A percentile compares a stretch with the other conserved stretches of the same genome.
Evolutionary conservation across 1,284 basidiomycete genomes (phyloP).

Genomic region (Naganishia sp.): DNA sequence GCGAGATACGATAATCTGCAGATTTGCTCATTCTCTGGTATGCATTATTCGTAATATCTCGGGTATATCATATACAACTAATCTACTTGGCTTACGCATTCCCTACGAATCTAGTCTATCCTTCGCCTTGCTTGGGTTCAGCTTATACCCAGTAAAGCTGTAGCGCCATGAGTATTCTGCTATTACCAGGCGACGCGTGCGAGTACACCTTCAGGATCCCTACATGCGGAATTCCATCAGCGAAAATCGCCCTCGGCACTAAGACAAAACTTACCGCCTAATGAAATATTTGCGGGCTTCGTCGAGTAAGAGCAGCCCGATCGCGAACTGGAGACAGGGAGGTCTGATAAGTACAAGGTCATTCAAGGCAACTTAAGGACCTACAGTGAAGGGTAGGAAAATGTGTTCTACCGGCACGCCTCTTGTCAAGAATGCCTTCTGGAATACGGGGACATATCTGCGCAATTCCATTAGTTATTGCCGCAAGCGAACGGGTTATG

Average conservation of each 20-base stretch:
- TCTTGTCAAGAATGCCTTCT: constrained; percentile 61
- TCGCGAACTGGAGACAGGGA: constrained; percentile 38
- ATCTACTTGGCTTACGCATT: too few species aligned
- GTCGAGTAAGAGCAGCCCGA: constrained; percentile 50
- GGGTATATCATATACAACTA: too few species aligned
- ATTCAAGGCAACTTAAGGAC: constrained; percentile 34
- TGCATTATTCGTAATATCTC: too few species aligned
- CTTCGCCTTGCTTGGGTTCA: too few species aligned
- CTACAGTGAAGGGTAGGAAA: constrained; percentile 57
- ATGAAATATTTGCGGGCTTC: constrained; percentile 55
- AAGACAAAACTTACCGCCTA: constrained; percentile 39
- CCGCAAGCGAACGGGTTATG: neutral
- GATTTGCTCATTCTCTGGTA: too few species aligned
- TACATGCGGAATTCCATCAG: neutral
- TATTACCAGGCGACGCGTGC: constrained; percentile 24
- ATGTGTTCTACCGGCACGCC: constrained; percentile 60
- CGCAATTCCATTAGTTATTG: neutral
- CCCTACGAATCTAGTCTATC: too few species aligned
- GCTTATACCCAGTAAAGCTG: too few species aligned
- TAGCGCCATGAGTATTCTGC: too few species aligned
- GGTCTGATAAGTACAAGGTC: constrained; percentile 46
- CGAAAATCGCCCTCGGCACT: neutral
- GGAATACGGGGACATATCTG: constrained; percentile 61
- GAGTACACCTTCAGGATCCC: constrained; percentile 22
- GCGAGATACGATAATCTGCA: too few species aligned